phyloP scores from a whole-genome alignment of 1,284 basidiomycete genomes.

The Cystobasidium pallidum region DNA sequence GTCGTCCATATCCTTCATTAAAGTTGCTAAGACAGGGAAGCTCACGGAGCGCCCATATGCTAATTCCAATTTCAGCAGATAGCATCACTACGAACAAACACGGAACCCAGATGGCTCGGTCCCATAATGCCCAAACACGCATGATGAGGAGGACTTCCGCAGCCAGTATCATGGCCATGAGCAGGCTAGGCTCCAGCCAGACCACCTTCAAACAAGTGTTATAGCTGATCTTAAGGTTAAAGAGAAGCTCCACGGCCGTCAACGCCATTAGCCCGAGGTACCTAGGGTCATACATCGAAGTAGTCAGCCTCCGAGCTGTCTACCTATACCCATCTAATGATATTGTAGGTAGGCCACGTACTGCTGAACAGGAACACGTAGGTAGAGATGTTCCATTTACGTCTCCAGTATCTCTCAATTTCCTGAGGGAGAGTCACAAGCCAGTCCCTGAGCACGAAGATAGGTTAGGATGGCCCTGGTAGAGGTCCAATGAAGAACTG shows the following conservation, averaged over 20 bases:
- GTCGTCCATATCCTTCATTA: no score
- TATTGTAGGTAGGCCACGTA: no score
- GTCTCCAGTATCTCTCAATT: constrained; percentile 5
- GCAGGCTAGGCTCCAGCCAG: constrained; percentile 10
- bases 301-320: no score
- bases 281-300: no score
- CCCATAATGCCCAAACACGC: constrained; percentile 9
- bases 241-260: not conserved
- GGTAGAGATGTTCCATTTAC: constrained; percentile 12
- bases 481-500: no score
- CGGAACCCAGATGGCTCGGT: constrained; percentile 12
- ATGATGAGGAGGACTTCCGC: constrained; percentile 12
- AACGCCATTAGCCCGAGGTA: not conserved
- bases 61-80: not conserved
- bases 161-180: constrained; percentile 10
- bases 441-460: constrained; percentile 23
- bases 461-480: no score
- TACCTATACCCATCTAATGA: no score
- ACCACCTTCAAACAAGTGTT: not conserved
- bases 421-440: not conserved
- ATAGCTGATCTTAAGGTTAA: not conserved
- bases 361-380: constrained; percentile 14
- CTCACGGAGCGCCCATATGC: not conserved
- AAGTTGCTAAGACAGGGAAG: no score
- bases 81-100: not conserved